These are phyloP conservation scores for Phytophthora brassicae DNA, from an alignment of 352 stramenopile genomes.

Conservation along the genomic window DNA sequence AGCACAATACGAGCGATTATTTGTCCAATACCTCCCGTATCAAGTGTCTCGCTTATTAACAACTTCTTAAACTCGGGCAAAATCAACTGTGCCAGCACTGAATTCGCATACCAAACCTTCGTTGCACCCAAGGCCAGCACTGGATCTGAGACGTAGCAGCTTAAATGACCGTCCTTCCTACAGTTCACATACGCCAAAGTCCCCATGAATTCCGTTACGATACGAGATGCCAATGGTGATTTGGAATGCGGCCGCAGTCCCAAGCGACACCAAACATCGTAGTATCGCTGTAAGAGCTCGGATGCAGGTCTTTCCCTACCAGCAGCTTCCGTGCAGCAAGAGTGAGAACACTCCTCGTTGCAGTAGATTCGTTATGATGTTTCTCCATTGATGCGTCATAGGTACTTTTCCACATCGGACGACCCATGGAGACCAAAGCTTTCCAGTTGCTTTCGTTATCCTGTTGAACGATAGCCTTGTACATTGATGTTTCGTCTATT, in stretches of 20 bases:
- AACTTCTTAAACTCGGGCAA: not conserved
- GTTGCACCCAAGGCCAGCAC: not conserved
- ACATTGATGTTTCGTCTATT: no score
- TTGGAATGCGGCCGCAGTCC: conserved; percentile 20
- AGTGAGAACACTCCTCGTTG: not conserved
- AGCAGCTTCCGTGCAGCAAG: conserved; percentile 9
- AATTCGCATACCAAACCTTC: not conserved
- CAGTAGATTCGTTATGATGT: no score
- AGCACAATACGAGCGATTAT: conserved; percentile 2
- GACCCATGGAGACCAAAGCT: not conserved
- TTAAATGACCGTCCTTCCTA: conserved; percentile 11
- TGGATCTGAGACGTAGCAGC: not conserved
- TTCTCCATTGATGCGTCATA: not conserved
- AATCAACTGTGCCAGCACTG: not conserved
- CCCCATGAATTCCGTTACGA: conserved; percentile 30
- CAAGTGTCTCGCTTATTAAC: not conserved
- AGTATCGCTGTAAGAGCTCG: not conserved
- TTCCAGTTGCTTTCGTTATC: not conserved
- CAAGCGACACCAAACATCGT: conserved; percentile 20
- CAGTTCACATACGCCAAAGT: conserved; percentile 24
- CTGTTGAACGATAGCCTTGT: no score
- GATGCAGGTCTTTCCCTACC: not conserved
- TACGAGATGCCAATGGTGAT: conserved; percentile 19
- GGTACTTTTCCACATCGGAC: not conserved
- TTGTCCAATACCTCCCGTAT: not conserved